Evolutionary conservation across 306 rosid genomes (phyloP).

Genomic region (Hippophae gyantsensis): DNA sequence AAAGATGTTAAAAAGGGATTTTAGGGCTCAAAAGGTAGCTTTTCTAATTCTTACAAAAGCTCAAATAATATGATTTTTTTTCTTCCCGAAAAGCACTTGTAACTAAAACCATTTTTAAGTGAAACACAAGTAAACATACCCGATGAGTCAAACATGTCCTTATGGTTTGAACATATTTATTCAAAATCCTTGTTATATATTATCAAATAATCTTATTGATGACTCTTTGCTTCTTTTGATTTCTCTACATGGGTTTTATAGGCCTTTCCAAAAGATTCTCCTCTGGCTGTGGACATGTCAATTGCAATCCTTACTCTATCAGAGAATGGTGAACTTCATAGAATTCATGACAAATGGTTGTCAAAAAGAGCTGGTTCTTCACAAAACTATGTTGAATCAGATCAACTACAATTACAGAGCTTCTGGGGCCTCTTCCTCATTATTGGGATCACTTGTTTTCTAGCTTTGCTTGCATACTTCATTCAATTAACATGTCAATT

Average conservation of each 20-base stretch:
- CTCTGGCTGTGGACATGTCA: constrained; percentile 36
- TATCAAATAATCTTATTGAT: too few relatives aligned
- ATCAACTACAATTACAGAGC: constrained; percentile 30
- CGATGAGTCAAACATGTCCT: too few relatives aligned
- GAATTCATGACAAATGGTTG: constrained; percentile 35
- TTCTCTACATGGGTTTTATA: constrained; percentile 3
- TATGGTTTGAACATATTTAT: too few relatives aligned
- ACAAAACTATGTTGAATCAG: constrained; percentile 1
- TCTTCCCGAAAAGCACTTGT: not conserved
- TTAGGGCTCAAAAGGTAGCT: too few relatives aligned
- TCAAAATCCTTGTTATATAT: too few relatives aligned
- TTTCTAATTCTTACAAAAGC: too few relatives aligned
- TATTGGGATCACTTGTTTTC: constrained; percentile 17
- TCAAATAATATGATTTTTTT: not conserved
- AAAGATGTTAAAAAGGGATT: too few relatives aligned
- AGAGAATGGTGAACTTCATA: constrained; percentile 33
- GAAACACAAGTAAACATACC: too few relatives aligned
- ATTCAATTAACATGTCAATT: constrained; percentile 16
- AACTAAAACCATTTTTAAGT: not conserved
- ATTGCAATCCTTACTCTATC: constrained; percentile 39
- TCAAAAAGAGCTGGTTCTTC: constrained; percentile 25
- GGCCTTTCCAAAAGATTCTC: constrained; percentile 49
- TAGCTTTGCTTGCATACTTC: constrained; percentile 21
- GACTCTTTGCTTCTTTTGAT: not conserved
- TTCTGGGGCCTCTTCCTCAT: constrained; percentile 38